Base-by-base conservation (phyloP, 495 filamentous ascomycete genomes). In the Glonium stellatum region DNA sequence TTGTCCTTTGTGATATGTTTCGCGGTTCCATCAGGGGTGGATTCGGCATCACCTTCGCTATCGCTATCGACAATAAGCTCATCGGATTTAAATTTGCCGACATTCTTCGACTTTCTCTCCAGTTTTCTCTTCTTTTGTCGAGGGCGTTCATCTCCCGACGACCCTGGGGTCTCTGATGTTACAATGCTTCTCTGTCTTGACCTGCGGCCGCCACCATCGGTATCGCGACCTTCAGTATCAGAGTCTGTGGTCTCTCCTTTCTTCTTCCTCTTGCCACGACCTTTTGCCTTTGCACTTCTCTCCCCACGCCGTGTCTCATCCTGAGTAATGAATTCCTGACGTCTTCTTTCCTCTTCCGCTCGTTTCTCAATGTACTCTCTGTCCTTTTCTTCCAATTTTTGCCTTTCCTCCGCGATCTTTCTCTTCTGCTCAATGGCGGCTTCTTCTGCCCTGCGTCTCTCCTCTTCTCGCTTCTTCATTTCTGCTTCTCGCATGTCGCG, bases 361-460 rank as follows among this genome's bases (percentile, higher is more conserved):
- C 90, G 80, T 63, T 80, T 74, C 61, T 83, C 81, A 0, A 87
- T 89, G 21, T 88, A 76, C 48, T 82, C 81, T 52, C 89, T 80
- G 53, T 91, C 87, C 37, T 84, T 79, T 61, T 92, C 89, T 18
- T 84, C 75, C 68, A 96, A 89, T 64, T 78, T 82, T 57, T 87
- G 83, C 11, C 91, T 82, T 68, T 97, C 90, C 60, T 89, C 88
- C 15, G 85, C 82, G 57, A 97, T 85, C 72, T 87, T 86, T 54
- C 83, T 79, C 60, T 88, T 87, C 50, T 85, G 74, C 69, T 91
- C 88, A 21, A 80, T 77, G 54, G 86, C 85, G 18, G 76, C 75
- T 44, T 85, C 85, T 60, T 87, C 82, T 0, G 78, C 82, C 60
- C 81, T 82, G 57, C 80, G 77, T 19, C 82, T 78, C 64, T 83